Percentiles rank a stretch among this genome's conserved stretches.
phyloP scores from a whole-genome alignment of 306 rosid genomes.

The Biancaea sappan region DNA sequence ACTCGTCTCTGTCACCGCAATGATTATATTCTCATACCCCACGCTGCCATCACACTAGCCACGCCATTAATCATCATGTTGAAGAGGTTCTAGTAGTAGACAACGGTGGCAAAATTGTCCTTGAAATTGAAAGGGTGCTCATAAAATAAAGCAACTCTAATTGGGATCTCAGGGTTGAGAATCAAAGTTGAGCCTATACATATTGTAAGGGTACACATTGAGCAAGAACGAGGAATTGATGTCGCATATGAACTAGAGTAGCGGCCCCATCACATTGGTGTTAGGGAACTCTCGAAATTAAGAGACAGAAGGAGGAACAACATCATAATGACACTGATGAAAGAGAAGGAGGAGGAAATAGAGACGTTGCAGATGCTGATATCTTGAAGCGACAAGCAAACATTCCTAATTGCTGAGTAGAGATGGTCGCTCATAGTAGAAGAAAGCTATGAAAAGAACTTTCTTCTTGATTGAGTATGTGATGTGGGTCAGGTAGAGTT shows the following conservation, averaged over 20 bases:
- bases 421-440: no score
- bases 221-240: constrained; percentile 86
- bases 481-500: no score
- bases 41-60: constrained; percentile 59
- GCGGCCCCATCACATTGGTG: constrained; percentile 44
- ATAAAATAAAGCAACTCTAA: constrained; percentile 76
- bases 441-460: no score
- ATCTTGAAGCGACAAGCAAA: constrained; percentile 62
- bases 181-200: constrained; percentile 63
- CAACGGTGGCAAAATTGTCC: constrained; percentile 74
- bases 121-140: constrained; percentile 73
- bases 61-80: constrained; percentile 86
- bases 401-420: constrained; percentile 71
- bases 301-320: constrained; percentile 81
- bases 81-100: constrained; percentile 74
- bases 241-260: constrained; percentile 70
- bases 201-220: constrained; percentile 79
- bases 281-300: constrained; percentile 49
- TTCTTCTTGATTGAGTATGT: no score
- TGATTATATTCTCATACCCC: constrained; percentile 60
- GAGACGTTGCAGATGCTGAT: constrained; percentile 69
- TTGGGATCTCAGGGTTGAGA: constrained; percentile 65
- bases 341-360: constrained; percentile 82
- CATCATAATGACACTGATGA: constrained; percentile 45
- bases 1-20: constrained; percentile 80